A percentile compares a stretch with the other conserved stretches of the same genome.
Evolutionary conservation across 2,329 filamentous ascomycete species (phyloP).

Genomic region (Mollisiaceae sp.): DNA sequence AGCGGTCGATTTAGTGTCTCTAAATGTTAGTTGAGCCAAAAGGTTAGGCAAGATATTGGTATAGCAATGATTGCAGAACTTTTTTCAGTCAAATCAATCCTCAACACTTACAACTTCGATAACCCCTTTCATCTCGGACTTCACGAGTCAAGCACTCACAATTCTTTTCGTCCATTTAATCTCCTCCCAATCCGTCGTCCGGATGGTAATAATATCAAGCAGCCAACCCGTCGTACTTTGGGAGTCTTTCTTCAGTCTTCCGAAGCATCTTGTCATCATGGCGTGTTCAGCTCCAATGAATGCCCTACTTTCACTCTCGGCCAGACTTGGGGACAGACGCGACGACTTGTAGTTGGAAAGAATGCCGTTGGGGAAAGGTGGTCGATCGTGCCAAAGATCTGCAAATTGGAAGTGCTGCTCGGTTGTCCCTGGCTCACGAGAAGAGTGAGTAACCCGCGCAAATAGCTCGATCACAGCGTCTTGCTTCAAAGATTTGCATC

Average conservation of each 20-base stretch:
- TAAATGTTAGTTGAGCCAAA: slow-evolving; percentile 35
- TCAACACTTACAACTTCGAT: slow-evolving; percentile 8
- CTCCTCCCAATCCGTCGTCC: slow-evolving; percentile 59
- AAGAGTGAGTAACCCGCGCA: slow-evolving; percentile 62
- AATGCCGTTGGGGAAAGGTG: slow-evolving; percentile 56
- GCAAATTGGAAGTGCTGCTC: slow-evolving; percentile 69
- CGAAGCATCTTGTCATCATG: slow-evolving; percentile 54
- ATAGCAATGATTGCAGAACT: slow-evolving; percentile 35
- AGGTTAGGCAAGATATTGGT: slow-evolving; percentile 28
- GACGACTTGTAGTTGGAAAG: slow-evolving; percentile 54
- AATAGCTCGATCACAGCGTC: slow-evolving; percentile 68
- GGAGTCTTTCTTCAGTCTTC: slow-evolving; percentile 50
- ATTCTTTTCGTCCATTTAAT: slow-evolving; percentile 56
- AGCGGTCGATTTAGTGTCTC: slow-evolving; percentile 26
- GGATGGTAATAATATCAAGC: slow-evolving; percentile 54
- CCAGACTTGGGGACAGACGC: slow-evolving; percentile 41
- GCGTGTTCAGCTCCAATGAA: slow-evolving; percentile 46
- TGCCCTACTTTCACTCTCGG: slow-evolving; percentile 50
- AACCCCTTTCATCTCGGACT: slow-evolving; percentile 21
- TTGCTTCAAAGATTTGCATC: slow-evolving; percentile 51
- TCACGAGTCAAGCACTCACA: slow-evolving; percentile 35
- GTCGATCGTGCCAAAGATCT: slow-evolving; percentile 64
- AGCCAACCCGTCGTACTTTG: slow-evolving; percentile 45
- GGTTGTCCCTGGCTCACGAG: slow-evolving; percentile 52
- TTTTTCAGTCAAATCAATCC: slow-evolving; percentile 14